Evolutionary conservation across 2,329 filamentous ascomycete species (phyloP), one percentile per base, ranked within the genome.

Genomic region (Fusarium tjaetaba): DNA sequence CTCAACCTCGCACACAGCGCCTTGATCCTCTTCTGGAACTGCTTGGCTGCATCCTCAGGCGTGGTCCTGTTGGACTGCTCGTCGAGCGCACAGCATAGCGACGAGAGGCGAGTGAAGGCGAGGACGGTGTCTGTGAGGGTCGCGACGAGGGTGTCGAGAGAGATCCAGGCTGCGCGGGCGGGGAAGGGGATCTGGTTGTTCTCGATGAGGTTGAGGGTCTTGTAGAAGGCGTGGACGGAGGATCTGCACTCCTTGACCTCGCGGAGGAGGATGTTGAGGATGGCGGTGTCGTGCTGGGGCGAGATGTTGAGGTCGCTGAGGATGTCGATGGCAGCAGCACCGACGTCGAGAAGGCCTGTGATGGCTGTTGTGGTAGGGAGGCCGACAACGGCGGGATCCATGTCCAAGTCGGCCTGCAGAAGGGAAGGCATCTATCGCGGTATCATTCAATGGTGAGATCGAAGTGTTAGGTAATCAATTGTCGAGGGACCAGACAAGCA

Each of bases 241-340:
- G 82, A 83, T 39, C 82, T 80, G 42, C 80, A 82, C 68, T 83
- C 81, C 56, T 82, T 82, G 42, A 82, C 70, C 67, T 82, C 80
- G 51, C 81, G 80, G 11, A 82, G 76, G 18, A 80, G 79, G 51
- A 78, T 73, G 71, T 78, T 79, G 65, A 82, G 70, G 34, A 78
- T 49, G 11, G 74, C 68, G 24, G 79, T 80, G 61, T 71, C 71
- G 65, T 73, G 62, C 64, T 74, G 74, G 3, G 81, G 77, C 11
- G 79, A 73, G 57, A 77, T 74, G 68, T 81, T 81, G 67, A 82
- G 78, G 59, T 83, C 80, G 75, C 76, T 77, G 63, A 83, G 78
- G 18, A 76, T 75, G 68, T 83, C 81, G 72, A 81, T 80, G 43
- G 78, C 74, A 45, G 78, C 79, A 69, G 79, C 79, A 65, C 80